phyloP scores from a whole-genome alignment of 768 basidiomycete genomes.

The Tylopilus vinaceipallidus region DNA sequence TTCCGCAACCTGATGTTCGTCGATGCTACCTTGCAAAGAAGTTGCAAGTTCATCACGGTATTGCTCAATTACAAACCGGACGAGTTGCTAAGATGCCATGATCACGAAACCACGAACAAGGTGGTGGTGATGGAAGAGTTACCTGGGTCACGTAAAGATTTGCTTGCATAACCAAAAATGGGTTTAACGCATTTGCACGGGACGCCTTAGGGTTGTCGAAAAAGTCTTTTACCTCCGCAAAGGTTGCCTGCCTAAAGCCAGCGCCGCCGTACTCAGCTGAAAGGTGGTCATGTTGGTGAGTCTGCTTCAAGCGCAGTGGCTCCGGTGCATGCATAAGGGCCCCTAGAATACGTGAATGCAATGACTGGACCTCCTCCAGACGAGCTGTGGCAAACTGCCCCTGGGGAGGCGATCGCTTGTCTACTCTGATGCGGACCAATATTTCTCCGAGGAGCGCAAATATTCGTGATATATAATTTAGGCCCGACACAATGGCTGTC shows the following conservation, averaged over 20 bases:
- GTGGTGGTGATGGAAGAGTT: constrained; percentile 12
- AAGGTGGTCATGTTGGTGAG: constrained; percentile 45
- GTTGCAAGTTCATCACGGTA: constrained; percentile 83
- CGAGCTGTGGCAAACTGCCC: constrained; percentile 84
- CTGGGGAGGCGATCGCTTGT: constrained; percentile 82
- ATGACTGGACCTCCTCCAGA: constrained; percentile 79
- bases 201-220: constrained; percentile 90
- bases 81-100: constrained; percentile 67
- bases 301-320: constrained; percentile 65
- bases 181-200: constrained; percentile 81
- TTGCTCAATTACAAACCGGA: constrained; percentile 89
- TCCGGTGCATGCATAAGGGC: constrained; percentile 78
- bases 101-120: background rate
- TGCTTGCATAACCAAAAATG: constrained; percentile 89
- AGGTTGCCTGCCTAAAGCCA: constrained; percentile 78
- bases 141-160: constrained; percentile 94
- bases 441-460: constrained; percentile 86
- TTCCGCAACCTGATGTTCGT: constrained; percentile 64
- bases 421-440: constrained; percentile 80
- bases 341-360: constrained; percentile 73
- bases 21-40: constrained; percentile 61
- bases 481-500: constrained; percentile 80
- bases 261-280: constrained; percentile 64
- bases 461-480: constrained; percentile 84
- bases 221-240: constrained; percentile 86